Evolutionary conservation across 139 green algal genomes (phyloP).

Genomic region (Tetradesmus obliquus): DNA sequence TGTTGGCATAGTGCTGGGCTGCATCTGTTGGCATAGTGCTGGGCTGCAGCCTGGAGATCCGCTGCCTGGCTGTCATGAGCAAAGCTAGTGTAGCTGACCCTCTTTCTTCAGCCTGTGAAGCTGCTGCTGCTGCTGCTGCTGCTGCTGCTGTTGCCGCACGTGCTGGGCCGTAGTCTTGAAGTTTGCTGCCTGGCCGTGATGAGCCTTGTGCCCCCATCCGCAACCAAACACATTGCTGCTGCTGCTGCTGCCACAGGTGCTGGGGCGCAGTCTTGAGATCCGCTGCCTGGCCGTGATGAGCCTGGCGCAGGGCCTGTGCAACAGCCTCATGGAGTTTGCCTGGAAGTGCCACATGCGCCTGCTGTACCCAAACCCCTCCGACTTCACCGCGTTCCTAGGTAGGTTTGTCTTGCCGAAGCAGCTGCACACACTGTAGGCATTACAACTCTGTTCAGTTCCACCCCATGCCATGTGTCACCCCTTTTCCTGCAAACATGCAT

Average conservation of each 20-base stretch:
- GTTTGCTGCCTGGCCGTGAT: constrained; percentile 94
- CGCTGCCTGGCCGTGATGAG: constrained; percentile 93
- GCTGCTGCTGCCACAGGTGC: background rate
- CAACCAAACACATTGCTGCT: background rate
- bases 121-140: no score
- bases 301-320: constrained; percentile 84
- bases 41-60: no score
- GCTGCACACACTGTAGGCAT: constrained; percentile 70
- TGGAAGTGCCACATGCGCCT: constrained; percentile 95
- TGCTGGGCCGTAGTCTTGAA: constrained; percentile 54
- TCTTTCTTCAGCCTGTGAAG: no score
- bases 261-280: constrained; percentile 71
- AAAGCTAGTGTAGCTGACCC: background rate
- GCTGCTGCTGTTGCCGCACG: background rate
- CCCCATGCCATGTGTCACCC: no score
- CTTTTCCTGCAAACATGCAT: no score
- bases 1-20: background rate
- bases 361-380: constrained; percentile 81
- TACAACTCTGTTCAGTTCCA: no score
- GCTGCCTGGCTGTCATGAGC: no score
- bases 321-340: constrained; percentile 91
- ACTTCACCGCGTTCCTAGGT: constrained; percentile 82
- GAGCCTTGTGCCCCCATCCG: constrained; percentile 70
- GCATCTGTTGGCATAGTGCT: background rate
- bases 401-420: background rate